Base-by-base conservation (phyloP, 2,329 filamentous ascomycete genomes). In the Apiospora phragmitis region DNA sequence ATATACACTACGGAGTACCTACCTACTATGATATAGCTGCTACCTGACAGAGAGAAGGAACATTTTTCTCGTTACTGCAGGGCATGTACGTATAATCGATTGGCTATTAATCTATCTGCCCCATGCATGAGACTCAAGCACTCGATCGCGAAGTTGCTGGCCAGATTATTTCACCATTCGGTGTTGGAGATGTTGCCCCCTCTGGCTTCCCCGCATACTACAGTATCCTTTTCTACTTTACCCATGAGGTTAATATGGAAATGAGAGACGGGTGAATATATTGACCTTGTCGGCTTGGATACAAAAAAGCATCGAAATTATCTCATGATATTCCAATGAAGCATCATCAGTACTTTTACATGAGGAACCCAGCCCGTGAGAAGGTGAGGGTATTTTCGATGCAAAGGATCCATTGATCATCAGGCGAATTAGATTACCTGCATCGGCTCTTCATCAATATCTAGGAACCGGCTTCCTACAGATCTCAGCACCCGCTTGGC, bases 401-500 rank as follows among this genome's bases (percentile, higher is more conserved):
- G 29, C 29, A 32, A 21, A 59, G 51, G 51, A 35, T 35, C 51
- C 51, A 59, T 59, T 59, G 51, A 59, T 59, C 51, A 59, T 16
- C 51, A 59, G 51, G 51, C 51, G 51, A 59, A 59, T 38, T 62
- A 62, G 21, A 62, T 62, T 62, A 62, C 55, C 32, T 62, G 55
- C 55, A 62, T 62, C 29, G 55, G 55, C 9, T 35, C n/a, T 62
- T 62, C 55, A 62, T 62, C 32, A 62, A 62, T 62, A 62, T 62
- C 55, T 62, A 62, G 55, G 55, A 38, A 62, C 55, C 55, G 32
- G 55, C 55, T 62, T 62, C 38, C 55, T 62, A 62, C 32, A 62
- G 55, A 62, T 62, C 55, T 62, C 29, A 62, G 55, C 55, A 62
- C 55, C 55, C 55, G 55, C 55, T 62, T 62, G 55, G 18, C 55